Base-by-base conservation (phyloP, 2,329 filamentous ascomycete species). In the Cytospora leucostoma region DNA sequence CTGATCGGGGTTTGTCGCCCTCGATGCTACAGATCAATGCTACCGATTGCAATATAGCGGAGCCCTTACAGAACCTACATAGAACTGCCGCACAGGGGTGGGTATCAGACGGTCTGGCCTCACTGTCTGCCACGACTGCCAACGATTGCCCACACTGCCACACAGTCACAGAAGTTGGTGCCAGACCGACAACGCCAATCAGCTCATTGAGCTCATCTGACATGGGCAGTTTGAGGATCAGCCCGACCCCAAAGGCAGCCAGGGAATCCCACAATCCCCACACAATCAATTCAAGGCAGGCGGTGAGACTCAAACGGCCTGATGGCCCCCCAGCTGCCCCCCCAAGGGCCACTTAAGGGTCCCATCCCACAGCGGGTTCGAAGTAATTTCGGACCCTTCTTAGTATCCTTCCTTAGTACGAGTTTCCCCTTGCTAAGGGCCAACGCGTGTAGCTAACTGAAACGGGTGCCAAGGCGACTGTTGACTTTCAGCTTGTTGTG, bases 401-500 rank as follows among this genome's bases (percentile, higher is more conserved):
- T 21, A 19, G 44, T 21, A 21, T n/a, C 17, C 40, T 44, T n/a
- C 40, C 7, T n/a, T 15, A 40, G 12, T 15, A 40, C n/a, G 19
- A 47, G 44, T 10, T n/a, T 47, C n/a, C 44, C 44, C 44, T 19
- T 47, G 44, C 44, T 21, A 2, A 38, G 12, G 4, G 37, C 38
- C 38, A 47, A 47, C 44, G 44, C 44, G n/a, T 47, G n/a, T 12
- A 47, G 44, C 44, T 12, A 21, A 47, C n/a, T 47, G 44, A 47
- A 47, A 47, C 44, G 8, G n/a, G 44, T 17, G 44, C 44, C 44
- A 47, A 47, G 44, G 11, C 44, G 5, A 6, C 7, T 47, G 21
- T 47, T 47, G 44, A 47, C 44, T 47, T 47, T n/a, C 44, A 47
- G 44, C 44, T 47, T n/a, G 44, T 19, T 21, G 44, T 47, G 44